A percentile compares a stretch with the other conserved stretches of the same genome.
These are phyloP conservation scores for Heracleum sosnowskyi DNA, from an alignment of 129 eudicot species.

Conservation along the genomic window DNA sequence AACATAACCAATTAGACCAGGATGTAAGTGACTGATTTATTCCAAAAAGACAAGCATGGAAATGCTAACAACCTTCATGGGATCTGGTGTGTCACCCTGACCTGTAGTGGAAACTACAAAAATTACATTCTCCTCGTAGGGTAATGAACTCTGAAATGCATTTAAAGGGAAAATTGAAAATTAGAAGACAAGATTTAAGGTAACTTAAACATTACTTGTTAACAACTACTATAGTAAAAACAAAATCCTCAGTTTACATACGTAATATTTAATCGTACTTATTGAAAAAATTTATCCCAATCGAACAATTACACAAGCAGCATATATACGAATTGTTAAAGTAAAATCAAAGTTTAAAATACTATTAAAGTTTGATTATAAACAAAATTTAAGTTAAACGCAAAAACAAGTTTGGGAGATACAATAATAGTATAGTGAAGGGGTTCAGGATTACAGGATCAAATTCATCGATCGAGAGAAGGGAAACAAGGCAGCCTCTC, in stretches of 20 bases:
- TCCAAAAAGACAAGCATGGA: background rate
- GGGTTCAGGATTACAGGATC: conserved; percentile 40
- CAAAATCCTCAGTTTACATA: no score
- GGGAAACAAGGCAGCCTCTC: conserved; percentile 53
- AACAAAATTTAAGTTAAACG: no score
- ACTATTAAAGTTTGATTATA: no score
- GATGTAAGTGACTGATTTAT: background rate
- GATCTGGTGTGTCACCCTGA: conserved; percentile 85
- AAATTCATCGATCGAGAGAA: conserved; percentile 65
- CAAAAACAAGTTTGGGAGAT: background rate
- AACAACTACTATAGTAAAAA: no score
- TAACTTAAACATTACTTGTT: no score
- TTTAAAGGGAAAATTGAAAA: no score
- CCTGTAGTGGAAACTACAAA: conserved; percentile 97
- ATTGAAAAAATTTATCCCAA: no score
- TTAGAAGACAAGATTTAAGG: no score
- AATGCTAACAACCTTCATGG: conserved; percentile 70
- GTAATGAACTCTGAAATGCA: conserved; percentile 44
- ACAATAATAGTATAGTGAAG: background rate
- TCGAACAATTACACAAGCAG: no score
- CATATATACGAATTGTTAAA: no score
- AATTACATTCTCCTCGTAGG: conserved; percentile 45
- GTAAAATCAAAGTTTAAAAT: no score
- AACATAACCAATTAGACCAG: conserved; percentile 2
- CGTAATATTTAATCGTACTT: no score